Percentiles rank a stretch among this genome's conserved stretches.
phyloP scores from a whole-genome alignment of 345 rosid species.

The Clausena lansium region DNA sequence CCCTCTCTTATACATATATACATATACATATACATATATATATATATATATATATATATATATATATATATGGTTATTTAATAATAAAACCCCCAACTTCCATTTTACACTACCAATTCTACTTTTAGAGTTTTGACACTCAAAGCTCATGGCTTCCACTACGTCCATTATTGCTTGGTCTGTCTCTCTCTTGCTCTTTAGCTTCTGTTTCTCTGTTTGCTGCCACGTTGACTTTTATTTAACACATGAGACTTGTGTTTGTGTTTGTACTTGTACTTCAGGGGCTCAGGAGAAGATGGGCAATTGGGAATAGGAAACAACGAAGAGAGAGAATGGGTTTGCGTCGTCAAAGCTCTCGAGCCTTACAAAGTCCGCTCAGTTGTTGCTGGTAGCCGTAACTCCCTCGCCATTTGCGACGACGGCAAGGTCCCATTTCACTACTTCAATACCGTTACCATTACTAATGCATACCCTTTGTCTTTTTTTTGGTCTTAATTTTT shows the following conservation, averaged over 20 bases:
- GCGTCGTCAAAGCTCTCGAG: conserved; percentile 67
- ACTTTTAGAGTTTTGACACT: neutral
- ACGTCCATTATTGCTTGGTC: conserved; percentile 53
- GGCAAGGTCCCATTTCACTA: conserved; percentile 62
- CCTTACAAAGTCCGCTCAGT: conserved; percentile 69
- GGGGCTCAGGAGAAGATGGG: conserved; percentile 99
- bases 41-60: too few relatives aligned
- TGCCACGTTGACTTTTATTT: neutral
- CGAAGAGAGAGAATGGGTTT: conserved; percentile 83
- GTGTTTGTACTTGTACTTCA: conserved; percentile 19
- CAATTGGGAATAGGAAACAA: conserved; percentile 82
- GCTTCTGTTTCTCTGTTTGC: neutral
- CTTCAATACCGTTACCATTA: neutral
- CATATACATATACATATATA: too few relatives aligned
- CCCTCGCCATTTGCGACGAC: conserved; percentile 94
- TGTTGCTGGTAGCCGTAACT: conserved; percentile 96
- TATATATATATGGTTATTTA: too few relatives aligned
- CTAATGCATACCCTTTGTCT: too few relatives aligned
- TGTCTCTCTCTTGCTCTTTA: conserved; percentile 8
- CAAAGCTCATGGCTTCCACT: conserved; percentile 33
- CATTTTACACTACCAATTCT: neutral
- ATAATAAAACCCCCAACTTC: neutral
- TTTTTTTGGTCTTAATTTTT: neutral
- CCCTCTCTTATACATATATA: too few relatives aligned
- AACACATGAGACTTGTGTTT: neutral